phyloP scores from a whole-genome alignment of 148 eudicot genomes.

The Selenicereus undatus region DNA sequence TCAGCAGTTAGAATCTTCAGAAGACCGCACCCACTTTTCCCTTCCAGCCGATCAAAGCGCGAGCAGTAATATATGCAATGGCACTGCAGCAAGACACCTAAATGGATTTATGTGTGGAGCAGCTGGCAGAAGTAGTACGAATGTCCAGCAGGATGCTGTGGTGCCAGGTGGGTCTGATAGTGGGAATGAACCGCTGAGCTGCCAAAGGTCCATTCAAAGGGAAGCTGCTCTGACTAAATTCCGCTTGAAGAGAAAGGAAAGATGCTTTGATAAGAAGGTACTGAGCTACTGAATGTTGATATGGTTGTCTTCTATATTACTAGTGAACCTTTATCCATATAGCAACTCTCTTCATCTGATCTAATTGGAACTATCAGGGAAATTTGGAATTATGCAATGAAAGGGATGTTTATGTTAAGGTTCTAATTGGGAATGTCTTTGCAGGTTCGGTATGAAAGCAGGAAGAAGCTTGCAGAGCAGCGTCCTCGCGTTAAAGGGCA shows the following conservation, averaged over 20 bases:
- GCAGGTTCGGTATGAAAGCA: constrained; percentile 91
- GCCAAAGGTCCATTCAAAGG: constrained; percentile 47
- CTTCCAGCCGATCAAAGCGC: constrained; percentile 59
- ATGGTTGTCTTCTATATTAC: background rate
- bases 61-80: constrained; percentile 51
- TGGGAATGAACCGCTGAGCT: constrained; percentile 40
- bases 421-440: background rate
- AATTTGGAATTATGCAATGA: background rate
- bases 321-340: too few relatives aligned
- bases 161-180: constrained; percentile 25
- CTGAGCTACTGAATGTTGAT: background rate
- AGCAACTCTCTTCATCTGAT: background rate
- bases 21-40: constrained; percentile 37
- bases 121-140: constrained; percentile 25
- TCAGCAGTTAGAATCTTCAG: constrained; percentile 32
- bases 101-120: constrained; percentile 29
- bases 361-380: too few relatives aligned
- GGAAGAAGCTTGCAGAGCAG: constrained; percentile 92
- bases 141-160: constrained; percentile 23
- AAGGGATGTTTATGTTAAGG: background rate
- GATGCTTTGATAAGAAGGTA: constrained; percentile 98
- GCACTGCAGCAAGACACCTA: constrained; percentile 24
- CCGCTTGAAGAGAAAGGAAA: constrained; percentile 83
- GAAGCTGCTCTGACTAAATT: constrained; percentile 85
- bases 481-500: constrained; percentile 97